Evolutionary conservation across 805 yeast species (phyloP).

Genomic region (Tetrapisispora fleetii): DNA sequence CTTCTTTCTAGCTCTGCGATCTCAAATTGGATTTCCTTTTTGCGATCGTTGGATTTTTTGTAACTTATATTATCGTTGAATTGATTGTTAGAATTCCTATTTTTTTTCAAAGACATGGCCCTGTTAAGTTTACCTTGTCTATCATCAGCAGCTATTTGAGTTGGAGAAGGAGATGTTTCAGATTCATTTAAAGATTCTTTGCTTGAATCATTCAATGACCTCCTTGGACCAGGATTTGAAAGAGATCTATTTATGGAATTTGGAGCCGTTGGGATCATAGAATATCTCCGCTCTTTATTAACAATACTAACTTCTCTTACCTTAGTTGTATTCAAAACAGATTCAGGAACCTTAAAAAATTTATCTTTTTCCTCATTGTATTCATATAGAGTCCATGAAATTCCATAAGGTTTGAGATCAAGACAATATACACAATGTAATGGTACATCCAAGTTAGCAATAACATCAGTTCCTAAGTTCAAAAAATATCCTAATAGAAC

Average conservation of each 20-base stretch:
- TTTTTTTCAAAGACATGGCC: background rate
- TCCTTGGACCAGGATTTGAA: conserved; percentile 3
- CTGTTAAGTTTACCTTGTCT: background rate
- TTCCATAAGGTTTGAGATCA: conserved; percentile 93
- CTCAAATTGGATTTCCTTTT: conserved; percentile 9
- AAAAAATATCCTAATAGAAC: conserved; percentile 81
- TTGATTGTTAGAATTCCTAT: background rate
- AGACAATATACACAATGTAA: conserved; percentile 81
- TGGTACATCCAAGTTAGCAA: conserved; percentile 88
- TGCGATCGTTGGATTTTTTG: background rate
- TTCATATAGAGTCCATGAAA: conserved; percentile 84
- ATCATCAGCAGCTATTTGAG: background rate
- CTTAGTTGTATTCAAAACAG: conserved; percentile 36
- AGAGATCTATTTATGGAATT: conserved; percentile 16
- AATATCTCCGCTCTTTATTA: conserved; percentile 56
- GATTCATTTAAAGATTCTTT: background rate
- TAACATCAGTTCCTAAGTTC: conserved; percentile 67
- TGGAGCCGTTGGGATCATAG: conserved; percentile 73
- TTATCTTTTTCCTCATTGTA: conserved; percentile 70
- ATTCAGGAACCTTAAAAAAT: conserved; percentile 55
- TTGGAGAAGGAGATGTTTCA: background rate
- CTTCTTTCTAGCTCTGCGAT: conserved; percentile 28
- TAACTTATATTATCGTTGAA: background rate
- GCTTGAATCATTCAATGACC: background rate
- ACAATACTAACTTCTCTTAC: conserved; percentile 64